Evolutionary conservation across 352 stramenopile genomes (phyloP).

Genomic region (Pythium rishiriense): DNA sequence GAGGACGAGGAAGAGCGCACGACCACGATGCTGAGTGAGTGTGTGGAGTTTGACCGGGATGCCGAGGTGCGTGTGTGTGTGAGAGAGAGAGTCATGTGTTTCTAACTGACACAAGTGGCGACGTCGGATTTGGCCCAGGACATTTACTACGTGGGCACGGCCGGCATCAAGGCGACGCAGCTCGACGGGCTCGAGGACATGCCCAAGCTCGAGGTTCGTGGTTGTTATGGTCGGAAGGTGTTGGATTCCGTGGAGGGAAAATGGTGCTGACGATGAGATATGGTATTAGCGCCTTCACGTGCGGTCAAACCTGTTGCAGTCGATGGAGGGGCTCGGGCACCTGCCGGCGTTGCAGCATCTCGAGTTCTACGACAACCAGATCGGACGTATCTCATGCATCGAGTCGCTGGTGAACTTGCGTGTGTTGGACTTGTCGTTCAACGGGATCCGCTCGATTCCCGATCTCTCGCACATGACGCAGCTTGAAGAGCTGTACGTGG

Average conservation of each 20-base stretch:
- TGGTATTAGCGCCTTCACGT: slow-evolving; percentile 70
- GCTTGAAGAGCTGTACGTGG: slow-evolving; percentile 93
- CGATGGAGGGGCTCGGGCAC: slow-evolving; percentile 71
- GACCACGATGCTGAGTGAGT: slow-evolving; percentile 61
- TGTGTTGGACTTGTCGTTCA: slow-evolving; percentile 97
- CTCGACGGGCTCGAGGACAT: slow-evolving; percentile 62
- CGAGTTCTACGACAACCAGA: slow-evolving; percentile 98
- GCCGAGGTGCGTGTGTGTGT: slow-evolving; percentile 36
- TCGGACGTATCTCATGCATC: slow-evolving; percentile 82
- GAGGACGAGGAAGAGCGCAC: slow-evolving; percentile 31
- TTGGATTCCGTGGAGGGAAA: too few species aligned
- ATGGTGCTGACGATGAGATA: neutral
- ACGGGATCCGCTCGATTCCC: slow-evolving; percentile 92
- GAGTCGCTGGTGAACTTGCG: slow-evolving; percentile 60
- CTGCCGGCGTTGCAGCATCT: slow-evolving; percentile 87
- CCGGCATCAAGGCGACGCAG: slow-evolving; percentile 74
- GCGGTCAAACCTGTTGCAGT: slow-evolving; percentile 79
- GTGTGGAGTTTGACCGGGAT: slow-evolving; percentile 56
- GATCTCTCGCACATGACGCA: slow-evolving; percentile 76
- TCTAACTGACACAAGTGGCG: neutral
- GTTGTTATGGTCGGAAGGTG: too few species aligned
- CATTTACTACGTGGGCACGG: slow-evolving; percentile 82
- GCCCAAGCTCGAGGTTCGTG: slow-evolving; percentile 41
- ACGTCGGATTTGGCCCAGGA: slow-evolving; percentile 34
- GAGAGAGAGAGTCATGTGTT: too few species aligned